Percentiles rank a stretch among this genome's conserved stretches.
phyloP scores from a whole-genome alignment of 2,329 filamentous ascomycete genomes.

The Purpureocillium takamizusanense region DNA sequence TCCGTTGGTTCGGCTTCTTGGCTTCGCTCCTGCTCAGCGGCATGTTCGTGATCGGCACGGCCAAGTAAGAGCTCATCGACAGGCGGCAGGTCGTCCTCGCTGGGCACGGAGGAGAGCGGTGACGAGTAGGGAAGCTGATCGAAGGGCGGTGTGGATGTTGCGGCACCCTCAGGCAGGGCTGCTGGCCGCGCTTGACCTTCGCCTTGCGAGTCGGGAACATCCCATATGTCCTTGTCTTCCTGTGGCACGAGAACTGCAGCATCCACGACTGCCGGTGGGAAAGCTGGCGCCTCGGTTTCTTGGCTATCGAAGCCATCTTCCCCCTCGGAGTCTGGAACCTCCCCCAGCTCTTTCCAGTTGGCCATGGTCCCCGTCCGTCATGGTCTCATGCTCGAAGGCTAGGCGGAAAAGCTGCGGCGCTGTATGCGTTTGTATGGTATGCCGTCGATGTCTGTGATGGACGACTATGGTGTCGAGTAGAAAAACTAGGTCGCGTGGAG shows the following conservation, averaged over 20 bases:
- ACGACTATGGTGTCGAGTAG: no score
- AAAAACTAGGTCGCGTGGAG: no score
- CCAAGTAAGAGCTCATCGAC: slow-evolving; percentile 9
- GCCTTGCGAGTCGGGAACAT: slow-evolving; percentile 23
- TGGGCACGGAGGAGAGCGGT: slow-evolving; percentile 22
- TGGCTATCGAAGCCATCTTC: slow-evolving; percentile 33
- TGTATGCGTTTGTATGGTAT: no score
- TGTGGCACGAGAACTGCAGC: background rate
- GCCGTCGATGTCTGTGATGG: no score
- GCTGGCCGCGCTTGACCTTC: slow-evolving; percentile 6
- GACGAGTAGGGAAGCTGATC: slow-evolving; percentile 17
- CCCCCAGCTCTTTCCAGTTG: slow-evolving; percentile 40
- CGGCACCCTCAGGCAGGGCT: slow-evolving; percentile 1
- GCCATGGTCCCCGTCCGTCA: slow-evolving; percentile 26
- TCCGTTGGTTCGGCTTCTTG: no score
- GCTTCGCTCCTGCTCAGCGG: no score
- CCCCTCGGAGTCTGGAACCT: slow-evolving; percentile 42
- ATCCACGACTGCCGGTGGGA: background rate
- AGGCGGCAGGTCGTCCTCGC: slow-evolving; percentile 15
- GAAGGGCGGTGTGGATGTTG: slow-evolving; percentile 1
- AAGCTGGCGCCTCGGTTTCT: slow-evolving; percentile 6
- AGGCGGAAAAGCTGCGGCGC: no score
- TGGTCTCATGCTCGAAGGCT: slow-evolving; percentile 18
- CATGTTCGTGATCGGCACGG: no score
- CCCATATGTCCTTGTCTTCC: slow-evolving; percentile 21